phyloP scores from a whole-genome alignment of 305 asterid species.

The Solanum hybrid region DNA sequence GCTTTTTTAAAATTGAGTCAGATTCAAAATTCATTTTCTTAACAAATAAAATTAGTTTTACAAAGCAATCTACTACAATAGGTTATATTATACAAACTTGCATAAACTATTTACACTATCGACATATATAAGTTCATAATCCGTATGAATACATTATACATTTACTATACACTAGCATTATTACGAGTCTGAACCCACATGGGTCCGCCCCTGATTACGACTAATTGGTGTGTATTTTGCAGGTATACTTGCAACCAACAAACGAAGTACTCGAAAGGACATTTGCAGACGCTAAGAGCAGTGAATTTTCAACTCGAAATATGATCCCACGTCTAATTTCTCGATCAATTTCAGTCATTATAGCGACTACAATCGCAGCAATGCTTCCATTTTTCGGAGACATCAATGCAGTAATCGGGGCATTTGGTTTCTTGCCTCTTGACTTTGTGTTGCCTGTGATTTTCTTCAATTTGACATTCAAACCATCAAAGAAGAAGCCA shows the following conservation, averaged over 20 bases:
- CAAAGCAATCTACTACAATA: background rate
- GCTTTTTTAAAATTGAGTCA: background rate
- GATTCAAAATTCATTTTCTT: background rate
- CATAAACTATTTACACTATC: background rate
- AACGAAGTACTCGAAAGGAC: slow-evolving; percentile 68
- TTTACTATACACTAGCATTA: background rate
- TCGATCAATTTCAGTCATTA: slow-evolving; percentile 53
- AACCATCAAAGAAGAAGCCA: slow-evolving; percentile 43
- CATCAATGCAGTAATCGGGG: slow-evolving; percentile 72
- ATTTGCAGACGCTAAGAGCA: slow-evolving; percentile 51
- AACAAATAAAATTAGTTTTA: background rate
- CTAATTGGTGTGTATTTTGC: background rate
- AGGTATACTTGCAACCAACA: slow-evolving; percentile 92
- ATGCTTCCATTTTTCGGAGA: slow-evolving; percentile 94
- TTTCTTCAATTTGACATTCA: slow-evolving; percentile 81
- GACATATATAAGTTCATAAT: background rate
- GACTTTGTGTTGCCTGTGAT: slow-evolving; percentile 74
- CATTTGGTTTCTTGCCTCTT: slow-evolving; percentile 88
- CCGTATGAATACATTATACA: background rate
- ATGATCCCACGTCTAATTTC: slow-evolving; percentile 57
- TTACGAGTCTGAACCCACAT: too few relatives aligned
- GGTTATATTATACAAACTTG: background rate
- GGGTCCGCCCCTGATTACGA: background rate
- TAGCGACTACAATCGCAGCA: slow-evolving; percentile 67
- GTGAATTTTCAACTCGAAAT: slow-evolving; percentile 60